Conservation (phyloP, 805 yeast species). For the Vanderwaltozyma verrucispora region DNA sequence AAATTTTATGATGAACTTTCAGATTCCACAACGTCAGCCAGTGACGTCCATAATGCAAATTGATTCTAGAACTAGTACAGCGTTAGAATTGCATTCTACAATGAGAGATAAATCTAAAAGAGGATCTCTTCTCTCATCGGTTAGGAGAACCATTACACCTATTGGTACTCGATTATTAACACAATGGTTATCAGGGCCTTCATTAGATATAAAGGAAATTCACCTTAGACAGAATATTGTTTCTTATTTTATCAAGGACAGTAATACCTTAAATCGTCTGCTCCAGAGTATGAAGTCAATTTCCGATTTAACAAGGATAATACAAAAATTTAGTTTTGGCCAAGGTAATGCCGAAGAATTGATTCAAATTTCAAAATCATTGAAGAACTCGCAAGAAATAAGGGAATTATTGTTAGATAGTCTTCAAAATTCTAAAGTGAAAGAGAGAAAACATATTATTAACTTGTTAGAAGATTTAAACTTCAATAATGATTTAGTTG, state of each 20-base stretch:
- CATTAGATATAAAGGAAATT: conserved; percentile 48
- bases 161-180: conserved; percentile 74
- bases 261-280: conserved; percentile 24
- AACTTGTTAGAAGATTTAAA: conserved; percentile 20
- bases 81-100: conserved; percentile 59
- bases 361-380: conserved; percentile 34
- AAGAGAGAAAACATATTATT: conserved; percentile 15
- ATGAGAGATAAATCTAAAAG: conserved; percentile 44
- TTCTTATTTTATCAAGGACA: conserved; percentile 30
- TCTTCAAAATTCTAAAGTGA: conserved; percentile 5
- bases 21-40: conserved; percentile 51
- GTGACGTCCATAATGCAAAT: conserved; percentile 54
- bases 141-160: conserved; percentile 65
- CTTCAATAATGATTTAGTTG: conserved; percentile 34
- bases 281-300: conserved; percentile 33
- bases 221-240: conserved; percentile 45
- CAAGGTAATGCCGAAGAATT: conserved; percentile 37
- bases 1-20: conserved; percentile 48
- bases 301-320: conserved; percentile 48
- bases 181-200: conserved; percentile 77
- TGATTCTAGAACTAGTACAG: conserved; percentile 69
- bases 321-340: conserved; percentile 48
- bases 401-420: conserved; percentile 5
- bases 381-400: conserved; percentile 29
- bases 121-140: conserved; percentile 63